Evolutionary conservation across 2,329 filamentous ascomycete genomes (phyloP).

Genomic region (Phialocephala subalpina): DNA sequence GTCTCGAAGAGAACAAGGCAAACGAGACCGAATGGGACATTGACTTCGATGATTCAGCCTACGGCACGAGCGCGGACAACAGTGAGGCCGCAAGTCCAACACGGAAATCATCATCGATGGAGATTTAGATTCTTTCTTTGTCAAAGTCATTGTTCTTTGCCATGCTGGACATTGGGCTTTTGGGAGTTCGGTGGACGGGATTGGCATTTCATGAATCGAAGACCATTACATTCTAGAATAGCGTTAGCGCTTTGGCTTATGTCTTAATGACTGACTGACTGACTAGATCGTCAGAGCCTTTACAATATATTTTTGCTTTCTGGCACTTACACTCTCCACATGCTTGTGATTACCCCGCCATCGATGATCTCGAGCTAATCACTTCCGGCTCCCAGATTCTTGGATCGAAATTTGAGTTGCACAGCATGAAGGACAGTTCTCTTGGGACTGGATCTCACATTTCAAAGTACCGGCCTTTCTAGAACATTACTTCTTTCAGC

Average conservation of each 20-base stretch:
- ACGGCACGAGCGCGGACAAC: slow-evolving; percentile 76
- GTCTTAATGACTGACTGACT: not conserved
- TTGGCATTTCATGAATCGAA: not conserved
- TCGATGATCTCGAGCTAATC: not conserved
- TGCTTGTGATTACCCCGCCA: not conserved
- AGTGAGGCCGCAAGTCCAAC: slow-evolving; percentile 70
- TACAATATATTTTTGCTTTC: not conserved
- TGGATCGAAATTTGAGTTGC: too few relatives aligned
- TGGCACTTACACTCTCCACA: not conserved
- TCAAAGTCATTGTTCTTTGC: slow-evolving; percentile 13
- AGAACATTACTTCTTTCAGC: not conserved
- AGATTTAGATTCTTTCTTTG: slow-evolving; percentile 18
- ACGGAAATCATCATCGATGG: slow-evolving; percentile 22
- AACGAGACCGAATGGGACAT: slow-evolving; percentile 85
- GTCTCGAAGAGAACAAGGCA: slow-evolving; percentile 50
- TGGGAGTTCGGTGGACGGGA: not conserved
- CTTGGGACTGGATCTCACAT: too few relatives aligned
- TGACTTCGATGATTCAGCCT: slow-evolving; percentile 85
- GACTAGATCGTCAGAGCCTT: slow-evolving; percentile 4
- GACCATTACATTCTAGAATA: slow-evolving; percentile 7
- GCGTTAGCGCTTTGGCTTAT: not conserved
- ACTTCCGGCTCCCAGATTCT: not conserved
- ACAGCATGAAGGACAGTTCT: too few relatives aligned
- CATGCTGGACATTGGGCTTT: slow-evolving; percentile 22
- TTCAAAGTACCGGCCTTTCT: too few relatives aligned